Percentiles rank a stretch among this genome's conserved stretches.
These are phyloP conservation scores for Rosa hybrid DNA, from an alignment of 331 rosid species.

Conservation along the genomic window DNA sequence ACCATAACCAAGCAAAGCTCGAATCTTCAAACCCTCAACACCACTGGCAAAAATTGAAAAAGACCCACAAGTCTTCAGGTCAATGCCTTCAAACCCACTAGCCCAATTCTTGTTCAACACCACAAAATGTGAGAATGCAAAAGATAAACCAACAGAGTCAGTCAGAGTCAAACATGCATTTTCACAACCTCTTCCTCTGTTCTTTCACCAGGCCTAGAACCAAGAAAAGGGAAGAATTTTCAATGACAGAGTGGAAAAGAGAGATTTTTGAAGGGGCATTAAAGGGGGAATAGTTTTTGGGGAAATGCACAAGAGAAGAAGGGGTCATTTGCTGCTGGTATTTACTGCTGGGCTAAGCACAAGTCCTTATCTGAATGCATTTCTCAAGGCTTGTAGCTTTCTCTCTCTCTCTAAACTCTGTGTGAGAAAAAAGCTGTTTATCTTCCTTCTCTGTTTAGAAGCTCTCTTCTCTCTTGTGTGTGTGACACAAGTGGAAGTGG, in stretches of 20 bases:
- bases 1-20: slow-evolving; percentile 35
- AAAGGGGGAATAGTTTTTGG: slow-evolving; percentile 54
- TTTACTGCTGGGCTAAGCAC: slow-evolving; percentile 51
- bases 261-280: slow-evolving; percentile 23
- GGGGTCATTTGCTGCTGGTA: slow-evolving; percentile 33
- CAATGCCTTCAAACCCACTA: slow-evolving; percentile 40
- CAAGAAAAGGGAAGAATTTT: slow-evolving; percentile 11
- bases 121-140: slow-evolving; percentile 34
- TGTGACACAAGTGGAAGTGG: slow-evolving; percentile 35
- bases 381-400: slow-evolving; percentile 29
- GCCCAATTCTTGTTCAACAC: slow-evolving; percentile 29
- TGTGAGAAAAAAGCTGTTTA: slow-evolving; percentile 20
- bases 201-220: background rate
- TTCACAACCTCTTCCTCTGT: slow-evolving; percentile 20
- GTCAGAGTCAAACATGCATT: slow-evolving; percentile 38
- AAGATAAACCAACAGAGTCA: slow-evolving; percentile 10
- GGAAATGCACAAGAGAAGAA: slow-evolving; percentile 41
- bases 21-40: slow-evolving; percentile 30
- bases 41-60: background rate
- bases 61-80: slow-evolving; percentile 21
- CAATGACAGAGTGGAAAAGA: background rate
- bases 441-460: slow-evolving; percentile 37
- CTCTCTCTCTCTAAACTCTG: slow-evolving; percentile 32
- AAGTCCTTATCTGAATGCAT: slow-evolving; percentile 80
- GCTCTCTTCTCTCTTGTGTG: background rate